Percentiles rank a stretch among this genome's conserved stretches.
Conservation (phyloP, 768 basidiomycete species). For the Lactarius indigo region DNA sequence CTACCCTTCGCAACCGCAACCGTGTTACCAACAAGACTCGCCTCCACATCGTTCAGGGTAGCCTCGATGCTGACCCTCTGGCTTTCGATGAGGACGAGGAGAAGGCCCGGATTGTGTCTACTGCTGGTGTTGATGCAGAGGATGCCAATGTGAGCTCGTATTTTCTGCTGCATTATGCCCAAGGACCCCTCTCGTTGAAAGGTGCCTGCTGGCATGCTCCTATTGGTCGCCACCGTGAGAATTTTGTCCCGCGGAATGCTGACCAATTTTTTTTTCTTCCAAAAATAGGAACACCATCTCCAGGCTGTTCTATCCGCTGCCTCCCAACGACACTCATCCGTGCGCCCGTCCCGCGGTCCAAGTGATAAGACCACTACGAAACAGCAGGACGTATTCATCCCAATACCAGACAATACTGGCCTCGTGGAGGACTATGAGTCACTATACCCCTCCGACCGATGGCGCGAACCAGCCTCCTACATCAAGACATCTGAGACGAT, state of each 20-base stretch:
- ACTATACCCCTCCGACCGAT: conserved; percentile 64
- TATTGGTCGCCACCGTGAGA: conserved; percentile 48
- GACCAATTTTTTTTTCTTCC: conserved; percentile 39
- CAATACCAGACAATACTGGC: conserved; percentile 87
- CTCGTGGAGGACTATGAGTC: conserved; percentile 73
- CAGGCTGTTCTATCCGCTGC: conserved; percentile 57
- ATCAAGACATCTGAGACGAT: conserved; percentile 81
- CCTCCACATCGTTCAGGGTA: conserved; percentile 78
- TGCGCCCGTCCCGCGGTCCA: conserved; percentile 37
- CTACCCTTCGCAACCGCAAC: conserved; percentile 81
- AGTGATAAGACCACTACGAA: conserved; percentile 37
- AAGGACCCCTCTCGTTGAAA: conserved; percentile 43
- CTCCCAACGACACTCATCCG: conserved; percentile 44
- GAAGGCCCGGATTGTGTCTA: conserved; percentile 74
- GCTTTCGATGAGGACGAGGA: conserved; percentile 85
- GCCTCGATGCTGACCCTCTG: conserved; percentile 74
- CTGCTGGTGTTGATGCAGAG: conserved; percentile 88
- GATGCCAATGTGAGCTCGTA: conserved; percentile 78
- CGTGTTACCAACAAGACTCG: conserved; percentile 91
- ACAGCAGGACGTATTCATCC: conserved; percentile 70
- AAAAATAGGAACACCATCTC: conserved; percentile 51
- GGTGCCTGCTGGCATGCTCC: conserved; percentile 40
- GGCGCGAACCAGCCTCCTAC: conserved; percentile 76
- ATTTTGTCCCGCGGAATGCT: conserved; percentile 49
- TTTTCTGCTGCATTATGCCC: conserved; percentile 35